These are phyloP conservation scores for Psilocybe subaeruginosa DNA, from an alignment of 768 basidiomycete species.

Conservation along the genomic window DNA sequence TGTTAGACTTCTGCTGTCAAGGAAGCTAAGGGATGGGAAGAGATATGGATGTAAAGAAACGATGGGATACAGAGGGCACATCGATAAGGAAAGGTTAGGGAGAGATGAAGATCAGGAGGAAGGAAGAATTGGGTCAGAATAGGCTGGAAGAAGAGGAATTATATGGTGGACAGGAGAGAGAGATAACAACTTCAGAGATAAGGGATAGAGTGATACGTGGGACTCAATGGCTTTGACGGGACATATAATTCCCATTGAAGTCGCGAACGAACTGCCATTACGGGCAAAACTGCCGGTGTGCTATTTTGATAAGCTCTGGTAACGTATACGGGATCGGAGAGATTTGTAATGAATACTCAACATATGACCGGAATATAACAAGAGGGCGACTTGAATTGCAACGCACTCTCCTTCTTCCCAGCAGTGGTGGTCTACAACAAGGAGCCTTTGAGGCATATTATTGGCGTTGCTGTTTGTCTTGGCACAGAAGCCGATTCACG, in stretches of 20 bases:
- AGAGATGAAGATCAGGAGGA: slow-evolving; percentile 41
- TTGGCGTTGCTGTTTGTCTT: background rate
- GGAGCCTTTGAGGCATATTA: background rate
- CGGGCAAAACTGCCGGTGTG: background rate
- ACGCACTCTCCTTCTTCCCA: background rate
- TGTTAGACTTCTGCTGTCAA: slow-evolving; percentile 43
- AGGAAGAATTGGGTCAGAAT: slow-evolving; percentile 45
- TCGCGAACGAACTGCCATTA: background rate
- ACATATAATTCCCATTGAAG: background rate
- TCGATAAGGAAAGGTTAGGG: slow-evolving; percentile 38
- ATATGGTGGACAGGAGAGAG: slow-evolving; percentile 28
- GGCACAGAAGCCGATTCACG: slow-evolving; percentile 9
- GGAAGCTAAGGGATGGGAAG: slow-evolving; percentile 54
- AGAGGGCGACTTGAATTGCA: background rate
- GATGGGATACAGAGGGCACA: slow-evolving; percentile 36
- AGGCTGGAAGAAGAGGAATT: slow-evolving; percentile 46
- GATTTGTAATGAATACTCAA: background rate
- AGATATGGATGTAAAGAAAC: slow-evolving; percentile 45
- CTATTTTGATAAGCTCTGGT: background rate
- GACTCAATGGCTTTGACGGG: background rate
- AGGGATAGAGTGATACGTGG: too few relatives aligned
- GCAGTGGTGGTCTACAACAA: too few relatives aligned
- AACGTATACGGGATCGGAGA: background rate
- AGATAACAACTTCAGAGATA: background rate
- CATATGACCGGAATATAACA: background rate